phyloP scores from a whole-genome alignment of 1,139 yeast genomes.

The Blastobotrys petasosporus region DNA sequence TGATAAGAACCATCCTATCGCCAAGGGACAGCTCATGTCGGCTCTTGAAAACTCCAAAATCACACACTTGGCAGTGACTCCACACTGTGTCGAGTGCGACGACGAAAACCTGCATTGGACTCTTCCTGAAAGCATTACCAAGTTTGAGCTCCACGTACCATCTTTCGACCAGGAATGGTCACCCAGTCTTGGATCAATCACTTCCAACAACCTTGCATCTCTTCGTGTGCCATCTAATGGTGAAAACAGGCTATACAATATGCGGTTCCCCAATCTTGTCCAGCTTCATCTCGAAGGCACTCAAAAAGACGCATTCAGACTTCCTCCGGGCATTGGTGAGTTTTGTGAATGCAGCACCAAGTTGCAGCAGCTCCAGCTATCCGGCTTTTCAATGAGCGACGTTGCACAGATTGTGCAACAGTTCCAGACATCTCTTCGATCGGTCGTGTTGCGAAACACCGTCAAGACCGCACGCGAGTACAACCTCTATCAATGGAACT shows the following conservation, averaged over 20 bases:
- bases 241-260: slow-evolving; percentile 10
- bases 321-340: slow-evolving; percentile 7
- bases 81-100: slow-evolving; percentile 11
- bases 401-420: slow-evolving; percentile 10
- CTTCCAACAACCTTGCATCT: slow-evolving; percentile 4
- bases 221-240: slow-evolving; percentile 12
- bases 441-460: slow-evolving; percentile 10
- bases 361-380: slow-evolving; percentile 9
- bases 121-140: slow-evolving; percentile 3
- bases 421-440: slow-evolving; percentile 6
- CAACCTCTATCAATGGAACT: slow-evolving; percentile 12
- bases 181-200: slow-evolving; percentile 9
- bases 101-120: slow-evolving; percentile 8
- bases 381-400: slow-evolving; percentile 13
- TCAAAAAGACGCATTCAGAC: slow-evolving; percentile 8
- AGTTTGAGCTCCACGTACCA: slow-evolving; percentile 10
- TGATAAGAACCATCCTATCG: slow-evolving; percentile 10
- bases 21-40: slow-evolving; percentile 10
- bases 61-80: slow-evolving; percentile 7
- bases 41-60: slow-evolving; percentile 4
- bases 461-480: slow-evolving; percentile 9
- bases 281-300: slow-evolving; percentile 13
- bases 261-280: slow-evolving; percentile 11
- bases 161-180: slow-evolving; percentile 12
- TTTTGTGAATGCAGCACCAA: slow-evolving; percentile 9